phyloP scores from a whole-genome alignment of 192 early-diverging fungal genomes.

The Linnemannia schmuckeri region DNA sequence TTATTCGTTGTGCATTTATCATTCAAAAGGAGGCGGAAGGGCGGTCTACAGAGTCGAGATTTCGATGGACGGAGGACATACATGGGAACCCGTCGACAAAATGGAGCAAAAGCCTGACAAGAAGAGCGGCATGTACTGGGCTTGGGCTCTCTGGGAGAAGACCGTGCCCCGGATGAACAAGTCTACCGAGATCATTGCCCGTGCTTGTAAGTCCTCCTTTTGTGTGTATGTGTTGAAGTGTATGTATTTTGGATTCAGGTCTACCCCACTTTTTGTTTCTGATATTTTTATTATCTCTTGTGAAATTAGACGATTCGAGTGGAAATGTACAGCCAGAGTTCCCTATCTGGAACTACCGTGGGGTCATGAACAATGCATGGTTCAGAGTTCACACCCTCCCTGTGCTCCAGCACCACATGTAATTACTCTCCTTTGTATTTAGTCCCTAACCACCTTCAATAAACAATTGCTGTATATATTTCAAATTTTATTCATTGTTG shows the following conservation, averaged over 20 bases:
- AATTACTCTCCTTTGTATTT: neutral
- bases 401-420: slow-evolving; percentile 18
- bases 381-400: slow-evolving; percentile 28
- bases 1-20: neutral
- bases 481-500: neutral
- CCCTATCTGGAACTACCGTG: slow-evolving; percentile 84
- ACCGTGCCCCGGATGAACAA: slow-evolving; percentile 59
- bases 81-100: slow-evolving; percentile 81
- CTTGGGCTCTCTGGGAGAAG: slow-evolving; percentile 87
- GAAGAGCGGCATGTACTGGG: slow-evolving; percentile 68
- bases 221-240: neutral
- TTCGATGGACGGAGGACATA: slow-evolving; percentile 84
- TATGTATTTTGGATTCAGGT: neutral
- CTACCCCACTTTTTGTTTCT: neutral
- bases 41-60: slow-evolving; percentile 84
- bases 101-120: slow-evolving; percentile 55
- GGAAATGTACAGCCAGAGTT: slow-evolving; percentile 91
- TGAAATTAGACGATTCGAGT: slow-evolving; percentile 72
- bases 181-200: slow-evolving; percentile 75
- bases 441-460: neutral
- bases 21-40: slow-evolving; percentile 74
- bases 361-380: slow-evolving; percentile 87
- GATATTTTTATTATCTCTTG: neutral
- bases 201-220: slow-evolving; percentile 70
- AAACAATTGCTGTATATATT: neutral